A percentile compares a stretch with the other conserved stretches of the same genome.
Evolutionary conservation across 805 yeast species (phyloP).

Genomic region (Candida khao-thaluensis): DNA sequence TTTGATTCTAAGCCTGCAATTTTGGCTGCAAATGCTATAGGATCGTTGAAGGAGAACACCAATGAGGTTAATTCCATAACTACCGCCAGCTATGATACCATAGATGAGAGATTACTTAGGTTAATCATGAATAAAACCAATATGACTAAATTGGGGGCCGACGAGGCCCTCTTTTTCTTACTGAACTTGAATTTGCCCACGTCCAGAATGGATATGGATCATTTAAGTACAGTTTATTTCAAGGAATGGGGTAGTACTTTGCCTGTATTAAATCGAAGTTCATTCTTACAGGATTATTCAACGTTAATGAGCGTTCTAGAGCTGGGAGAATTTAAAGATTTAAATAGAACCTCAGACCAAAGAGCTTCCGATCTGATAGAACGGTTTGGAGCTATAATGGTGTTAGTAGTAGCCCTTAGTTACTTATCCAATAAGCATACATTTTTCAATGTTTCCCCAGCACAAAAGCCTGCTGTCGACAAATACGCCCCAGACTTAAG

Average conservation of each 20-base stretch:
- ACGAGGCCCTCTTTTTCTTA: conserved; percentile 49
- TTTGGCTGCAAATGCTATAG: conserved; percentile 67
- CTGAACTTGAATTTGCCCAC: conserved; percentile 37
- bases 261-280: conserved; percentile 67
- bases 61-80: conserved; percentile 16
- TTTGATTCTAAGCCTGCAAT: conserved; percentile 70
- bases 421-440: conserved; percentile 39
- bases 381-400: conserved; percentile 55
- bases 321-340: conserved; percentile 12
- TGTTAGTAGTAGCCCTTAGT: conserved; percentile 49
- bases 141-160: conserved; percentile 25
- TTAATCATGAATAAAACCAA: conserved; percentile 28
- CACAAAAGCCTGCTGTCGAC: conserved; percentile 16
- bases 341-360: conserved; percentile 3
- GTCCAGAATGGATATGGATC: conserved; percentile 62
- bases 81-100: conserved; percentile 6
- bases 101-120: conserved; percentile 17
- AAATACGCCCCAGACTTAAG: conserved; percentile 28
- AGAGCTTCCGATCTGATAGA: conserved; percentile 41
- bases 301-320: conserved; percentile 48
- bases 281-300: conserved; percentile 62
- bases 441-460: conserved; percentile 22
- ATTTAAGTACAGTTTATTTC: conserved; percentile 64
- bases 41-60: conserved; percentile 56
- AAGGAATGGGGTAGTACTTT: conserved; percentile 72